Percentiles rank a stretch among this genome's conserved stretches.
Conservation (phyloP, 2,329 filamentous ascomycete species). For the Huntiella savannae region DNA sequence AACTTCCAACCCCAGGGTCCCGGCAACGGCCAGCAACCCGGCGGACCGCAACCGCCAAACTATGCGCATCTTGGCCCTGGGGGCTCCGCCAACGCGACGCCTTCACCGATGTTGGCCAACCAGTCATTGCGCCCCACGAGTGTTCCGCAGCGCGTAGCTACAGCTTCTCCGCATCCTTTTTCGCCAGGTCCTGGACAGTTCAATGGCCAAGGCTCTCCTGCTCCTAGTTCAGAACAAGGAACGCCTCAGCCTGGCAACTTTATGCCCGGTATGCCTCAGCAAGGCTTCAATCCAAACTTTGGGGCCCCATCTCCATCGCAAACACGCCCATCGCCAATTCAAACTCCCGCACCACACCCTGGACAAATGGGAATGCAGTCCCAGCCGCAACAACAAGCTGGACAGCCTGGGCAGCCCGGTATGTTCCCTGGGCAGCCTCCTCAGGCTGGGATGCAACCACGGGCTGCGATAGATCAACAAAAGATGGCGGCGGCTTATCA, state of each 20-base stretch:
- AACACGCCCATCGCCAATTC: conserved; percentile 33
- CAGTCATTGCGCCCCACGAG: conserved; percentile 57
- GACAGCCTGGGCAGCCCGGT: conserved; percentile 30
- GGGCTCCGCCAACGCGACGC: conserved; percentile 66
- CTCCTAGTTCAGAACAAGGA: conserved; percentile 50
- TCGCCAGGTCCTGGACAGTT: conserved; percentile 60
- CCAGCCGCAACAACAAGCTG: conserved; percentile 18
- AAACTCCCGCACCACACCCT: conserved; percentile 28
- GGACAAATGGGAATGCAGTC: conserved; percentile 18
- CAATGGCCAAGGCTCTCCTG: conserved; percentile 52
- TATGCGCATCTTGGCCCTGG: conserved; percentile 73
- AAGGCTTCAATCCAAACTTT: conserved; percentile 36
- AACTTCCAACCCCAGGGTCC: not conserved
- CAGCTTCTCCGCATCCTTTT: conserved; percentile 81
- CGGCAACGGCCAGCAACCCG: conserved; percentile 2
- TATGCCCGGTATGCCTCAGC: conserved; percentile 38
- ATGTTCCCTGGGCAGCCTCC: conserved; percentile 15
- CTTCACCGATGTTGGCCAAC: conserved; percentile 79
- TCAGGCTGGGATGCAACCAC: conserved; percentile 1
- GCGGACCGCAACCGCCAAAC: conserved; percentile 33
- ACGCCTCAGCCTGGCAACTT: conserved; percentile 59
- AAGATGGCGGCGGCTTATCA: conserved; percentile 55
- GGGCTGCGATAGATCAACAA: conserved; percentile 39
- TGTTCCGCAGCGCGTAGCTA: conserved; percentile 66
- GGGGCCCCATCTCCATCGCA: conserved; percentile 34